Percentiles rank a stretch among this genome's conserved stretches.
Conservation (phyloP, 2,329 filamentous ascomycete species). For the Pseudocercospora fuligena region DNA sequence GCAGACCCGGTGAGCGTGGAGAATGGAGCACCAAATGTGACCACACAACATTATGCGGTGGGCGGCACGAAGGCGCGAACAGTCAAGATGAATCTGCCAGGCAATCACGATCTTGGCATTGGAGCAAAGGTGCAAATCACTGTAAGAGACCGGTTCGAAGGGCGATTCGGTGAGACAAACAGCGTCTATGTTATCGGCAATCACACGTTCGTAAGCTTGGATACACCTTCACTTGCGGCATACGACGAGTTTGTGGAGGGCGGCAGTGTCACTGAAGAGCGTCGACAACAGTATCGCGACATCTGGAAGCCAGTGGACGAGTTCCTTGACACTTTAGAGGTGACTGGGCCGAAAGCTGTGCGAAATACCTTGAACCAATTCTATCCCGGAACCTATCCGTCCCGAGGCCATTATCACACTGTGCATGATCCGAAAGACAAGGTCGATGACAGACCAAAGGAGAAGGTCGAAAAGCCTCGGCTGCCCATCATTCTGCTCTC, state of each 20-base stretch:
- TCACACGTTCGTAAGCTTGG: constrained; percentile 91
- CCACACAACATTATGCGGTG: constrained; percentile 58
- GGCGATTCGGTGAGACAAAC: constrained; percentile 91
- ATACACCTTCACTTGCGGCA: constrained; percentile 86
- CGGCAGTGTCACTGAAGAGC: constrained; percentile 56
- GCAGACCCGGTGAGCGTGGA: constrained; percentile 30
- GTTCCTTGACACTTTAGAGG: constrained; percentile 72
- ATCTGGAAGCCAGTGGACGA: constrained; percentile 78
- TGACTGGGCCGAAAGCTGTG: constrained; percentile 69
- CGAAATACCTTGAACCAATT: constrained; percentile 63
- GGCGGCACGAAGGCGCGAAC: constrained; percentile 72
- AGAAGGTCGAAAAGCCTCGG: constrained; percentile 48
- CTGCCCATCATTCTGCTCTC: constrained; percentile 88
- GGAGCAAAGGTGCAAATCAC: constrained; percentile 80
- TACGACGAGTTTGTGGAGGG: constrained; percentile 62
- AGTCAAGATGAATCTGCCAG: constrained; percentile 82
- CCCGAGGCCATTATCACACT: constrained; percentile 40
- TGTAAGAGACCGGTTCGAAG: constrained; percentile 81
- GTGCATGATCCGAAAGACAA: constrained; percentile 36
- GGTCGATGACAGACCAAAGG: constrained; percentile 10
- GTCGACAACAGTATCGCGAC: constrained; percentile 28
- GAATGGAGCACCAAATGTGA: constrained; percentile 61
- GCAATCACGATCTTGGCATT: constrained; percentile 95
- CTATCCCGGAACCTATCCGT: constrained; percentile 45
- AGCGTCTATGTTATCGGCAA: constrained; percentile 90